Evolutionary conservation across 108 stramenopile species (phyloP).

Genomic region (Epipyxis sp.): DNA sequence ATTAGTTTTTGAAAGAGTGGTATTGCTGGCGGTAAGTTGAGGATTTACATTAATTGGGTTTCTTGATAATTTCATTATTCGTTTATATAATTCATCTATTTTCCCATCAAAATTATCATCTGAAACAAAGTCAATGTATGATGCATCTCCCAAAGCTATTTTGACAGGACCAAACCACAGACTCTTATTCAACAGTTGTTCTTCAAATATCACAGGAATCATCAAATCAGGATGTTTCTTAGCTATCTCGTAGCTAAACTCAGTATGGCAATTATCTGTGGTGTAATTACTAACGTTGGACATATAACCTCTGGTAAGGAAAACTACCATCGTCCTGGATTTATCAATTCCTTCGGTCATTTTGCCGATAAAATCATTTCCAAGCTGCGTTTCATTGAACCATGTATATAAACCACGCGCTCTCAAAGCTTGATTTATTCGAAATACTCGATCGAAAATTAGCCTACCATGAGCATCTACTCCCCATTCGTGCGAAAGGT

Average conservation of each 20-base stretch:
- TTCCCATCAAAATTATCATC: slow-evolving; percentile 1
- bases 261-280: not conserved
- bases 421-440: not conserved
- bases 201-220: slow-evolving; percentile 11
- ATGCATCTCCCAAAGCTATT: not conserved
- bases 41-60: not conserved
- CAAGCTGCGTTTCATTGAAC: not conserved
- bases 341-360: not conserved
- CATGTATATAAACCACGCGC: not conserved
- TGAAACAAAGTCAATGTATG: not conserved
- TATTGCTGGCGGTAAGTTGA: not conserved
- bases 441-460: not conserved
- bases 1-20: not conserved
- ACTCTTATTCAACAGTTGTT: not conserved
- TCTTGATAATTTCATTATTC: not conserved
- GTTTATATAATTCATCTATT: slow-evolving; percentile 8
- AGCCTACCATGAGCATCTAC: not conserved
- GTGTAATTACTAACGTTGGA: not conserved
- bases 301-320: not conserved
- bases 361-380: not conserved
- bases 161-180: not conserved
- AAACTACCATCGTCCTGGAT: not conserved
- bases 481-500: not conserved
- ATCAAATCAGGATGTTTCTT: slow-evolving; percentile 23
- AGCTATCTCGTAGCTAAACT: not conserved